Conservation (phyloP, 2,329 filamentous ascomycete species). For the Ceratocystis variospora region DNA sequence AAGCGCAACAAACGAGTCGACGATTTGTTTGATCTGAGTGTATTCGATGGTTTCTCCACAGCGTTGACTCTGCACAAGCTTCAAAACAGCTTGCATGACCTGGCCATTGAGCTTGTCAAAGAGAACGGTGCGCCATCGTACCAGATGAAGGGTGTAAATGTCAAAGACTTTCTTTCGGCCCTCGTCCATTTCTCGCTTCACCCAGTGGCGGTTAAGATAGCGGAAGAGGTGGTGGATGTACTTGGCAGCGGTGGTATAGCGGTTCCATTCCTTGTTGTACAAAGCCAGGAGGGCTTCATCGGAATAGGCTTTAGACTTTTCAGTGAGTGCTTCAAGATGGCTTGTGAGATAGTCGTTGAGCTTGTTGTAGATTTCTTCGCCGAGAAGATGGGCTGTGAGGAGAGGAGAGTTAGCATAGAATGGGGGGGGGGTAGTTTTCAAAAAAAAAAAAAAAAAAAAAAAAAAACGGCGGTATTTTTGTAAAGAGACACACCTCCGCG, state of each 20-base stretch:
- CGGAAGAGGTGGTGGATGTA: constrained; percentile 96
- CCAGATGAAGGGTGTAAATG: constrained; percentile 90
- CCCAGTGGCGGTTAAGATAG: constrained; percentile 96
- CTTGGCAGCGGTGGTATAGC: constrained; percentile 89
- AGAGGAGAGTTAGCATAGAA: background rate
- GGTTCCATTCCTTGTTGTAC: constrained; percentile 93
- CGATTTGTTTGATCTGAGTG: constrained; percentile 89
- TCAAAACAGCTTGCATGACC: constrained; percentile 90
- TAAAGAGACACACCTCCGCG: constrained; percentile 44
- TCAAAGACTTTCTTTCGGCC: constrained; percentile 98
- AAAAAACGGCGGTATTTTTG: background rate
- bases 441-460: too few species aligned
- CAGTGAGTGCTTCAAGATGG: constrained; percentile 60
- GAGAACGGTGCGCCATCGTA: constrained; percentile 87
- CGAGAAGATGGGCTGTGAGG: constrained; percentile 67
- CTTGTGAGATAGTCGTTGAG: constrained; percentile 70
- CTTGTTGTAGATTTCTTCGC: constrained; percentile 90
- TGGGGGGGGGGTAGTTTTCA: too few species aligned
- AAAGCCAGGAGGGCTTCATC: constrained; percentile 84
- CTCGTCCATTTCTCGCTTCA: constrained; percentile 96
- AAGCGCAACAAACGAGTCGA: constrained; percentile 90
- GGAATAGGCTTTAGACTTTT: constrained; percentile 61
- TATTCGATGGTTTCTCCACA: constrained; percentile 98
- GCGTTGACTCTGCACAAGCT: constrained; percentile 90
- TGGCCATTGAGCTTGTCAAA: constrained; percentile 72